Conservation (phyloP, 2,329 filamentous ascomycete species). For the Colletotrichum coccodes region DNA sequence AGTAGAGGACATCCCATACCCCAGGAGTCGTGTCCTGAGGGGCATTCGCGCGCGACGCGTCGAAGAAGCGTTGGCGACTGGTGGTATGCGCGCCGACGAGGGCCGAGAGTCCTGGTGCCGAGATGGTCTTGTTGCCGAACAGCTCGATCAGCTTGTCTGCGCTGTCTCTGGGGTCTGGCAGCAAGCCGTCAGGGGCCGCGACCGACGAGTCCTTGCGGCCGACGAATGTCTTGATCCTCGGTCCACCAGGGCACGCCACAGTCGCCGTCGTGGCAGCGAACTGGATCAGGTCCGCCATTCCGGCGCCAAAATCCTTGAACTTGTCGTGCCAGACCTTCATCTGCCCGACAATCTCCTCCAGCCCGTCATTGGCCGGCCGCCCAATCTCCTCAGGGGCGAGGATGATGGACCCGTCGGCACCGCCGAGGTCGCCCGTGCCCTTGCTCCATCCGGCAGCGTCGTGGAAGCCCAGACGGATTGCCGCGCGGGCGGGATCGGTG, state of each 20-base stretch:
- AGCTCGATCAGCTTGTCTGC: conserved; percentile 57
- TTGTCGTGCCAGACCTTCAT: conserved; percentile 52
- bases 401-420: conserved; percentile 56
- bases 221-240: conserved; percentile 60
- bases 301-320: conserved; percentile 52
- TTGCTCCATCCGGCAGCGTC: conserved; percentile 57
- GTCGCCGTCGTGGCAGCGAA: conserved; percentile 61
- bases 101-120: conserved; percentile 59
- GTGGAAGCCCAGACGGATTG: conserved; percentile 59
- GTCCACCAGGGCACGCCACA: conserved; percentile 56
- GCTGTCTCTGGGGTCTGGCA: conserved; percentile 54
- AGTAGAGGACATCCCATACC: conserved; percentile 63
- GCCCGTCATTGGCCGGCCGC: conserved; percentile 54
- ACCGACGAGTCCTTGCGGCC: conserved; percentile 58
- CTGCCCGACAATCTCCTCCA: conserved; percentile 53
- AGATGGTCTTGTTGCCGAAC: conserved; percentile 64
- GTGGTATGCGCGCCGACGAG: conserved; percentile 65
- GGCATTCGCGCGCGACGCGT: conserved; percentile 50
- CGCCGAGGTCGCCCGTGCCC: conserved; percentile 47
- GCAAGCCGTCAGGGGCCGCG: conserved; percentile 50
- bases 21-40: conserved; percentile 63
- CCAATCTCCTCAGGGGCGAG: conserved; percentile 47
- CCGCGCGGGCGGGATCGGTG: conserved; percentile 53
- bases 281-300: conserved; percentile 65
- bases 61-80: conserved; percentile 57